Evolutionary conservation across 495 filamentous ascomycete genomes (phyloP).

Genomic region (Physcia stellaris): DNA sequence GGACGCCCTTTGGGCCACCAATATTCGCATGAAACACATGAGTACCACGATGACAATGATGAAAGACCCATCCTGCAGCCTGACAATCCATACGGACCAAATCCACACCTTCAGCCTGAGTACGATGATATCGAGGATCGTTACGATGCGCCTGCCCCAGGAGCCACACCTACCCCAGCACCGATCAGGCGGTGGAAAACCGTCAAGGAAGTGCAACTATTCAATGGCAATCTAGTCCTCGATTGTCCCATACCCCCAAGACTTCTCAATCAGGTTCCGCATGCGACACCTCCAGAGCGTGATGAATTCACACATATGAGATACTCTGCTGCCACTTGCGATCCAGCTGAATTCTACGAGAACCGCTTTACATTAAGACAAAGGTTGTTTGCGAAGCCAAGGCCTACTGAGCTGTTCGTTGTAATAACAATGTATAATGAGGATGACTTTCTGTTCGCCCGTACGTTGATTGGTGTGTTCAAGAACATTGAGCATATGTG

Average conservation of each 20-base stretch:
- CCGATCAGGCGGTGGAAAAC: slow-evolving; percentile 90
- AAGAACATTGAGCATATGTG: slow-evolving; percentile 99
- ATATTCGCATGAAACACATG: slow-evolving; percentile 29
- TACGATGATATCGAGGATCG: slow-evolving; percentile 26
- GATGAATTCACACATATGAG: slow-evolving; percentile 99
- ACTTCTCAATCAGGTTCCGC: slow-evolving; percentile 71
- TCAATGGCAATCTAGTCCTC: slow-evolving; percentile 91
- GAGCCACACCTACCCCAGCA: slow-evolving; percentile 45
- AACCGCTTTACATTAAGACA: slow-evolving; percentile 90
- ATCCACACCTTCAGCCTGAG: slow-evolving; percentile 31
- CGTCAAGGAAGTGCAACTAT: slow-evolving; percentile 92
- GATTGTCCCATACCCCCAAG: slow-evolving; percentile 93
- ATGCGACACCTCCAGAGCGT: slow-evolving; percentile 65
- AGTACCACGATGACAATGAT: slow-evolving; percentile 43
- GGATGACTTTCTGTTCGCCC: slow-evolving; percentile 89
- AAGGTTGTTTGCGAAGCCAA: slow-evolving; percentile 80
- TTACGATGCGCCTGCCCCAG: slow-evolving; percentile 21
- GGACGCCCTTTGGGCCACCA: slow-evolving; percentile 42
- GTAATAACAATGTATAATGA: slow-evolving; percentile 99
- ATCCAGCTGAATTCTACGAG: slow-evolving; percentile 74
- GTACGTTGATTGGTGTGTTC: slow-evolving; percentile 94
- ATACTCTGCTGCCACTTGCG: slow-evolving; percentile 93
- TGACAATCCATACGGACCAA: slow-evolving; percentile 42
- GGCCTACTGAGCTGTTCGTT: slow-evolving; percentile 95
- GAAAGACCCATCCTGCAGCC: slow-evolving; percentile 45